Evolutionary conservation across 306 rosid species (phyloP), one percentile per base, ranked within the genome.

Genomic region (Trichosanthes truncata): DNA sequence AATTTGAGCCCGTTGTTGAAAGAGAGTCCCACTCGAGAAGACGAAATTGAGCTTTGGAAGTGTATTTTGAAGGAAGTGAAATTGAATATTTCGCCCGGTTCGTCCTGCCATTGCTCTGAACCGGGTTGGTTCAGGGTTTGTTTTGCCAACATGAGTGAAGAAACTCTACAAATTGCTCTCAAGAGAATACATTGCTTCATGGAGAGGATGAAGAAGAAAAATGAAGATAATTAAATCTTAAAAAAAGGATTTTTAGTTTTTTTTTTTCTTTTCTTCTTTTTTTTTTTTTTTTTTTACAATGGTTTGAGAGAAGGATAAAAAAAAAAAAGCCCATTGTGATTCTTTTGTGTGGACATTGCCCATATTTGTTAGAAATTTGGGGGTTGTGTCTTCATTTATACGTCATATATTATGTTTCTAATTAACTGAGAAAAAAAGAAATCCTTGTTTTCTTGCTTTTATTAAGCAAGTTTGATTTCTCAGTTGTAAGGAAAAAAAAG

Each of bases 51-150:
- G 57, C 74, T 95, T 21, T 95, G 97, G 98, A 73, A 89, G 41
- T 60, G 82, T 1, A 83, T 92, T 12, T 8, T 95, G 35, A 79
- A 84, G 65, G 84, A 91, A 75, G 89, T 87, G 26, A 95, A 87
- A 87, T 83, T 95, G 2, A 92, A 95, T 72, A 95, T 95, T 38
- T 92, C 97, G 18, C 98, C 98, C 1, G 98, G 97, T 0, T 92
- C 93, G 57, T 95, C 98, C 18, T 95, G 97, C 80, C 97, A 87
- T 65, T 92, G 96, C 79, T 87, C 90, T 45, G 96, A 95, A 83
- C 93, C 97, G 0, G 98, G 98, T 23, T 95, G 98, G 98, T 95
- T 95, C 80, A 86, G 98, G 81, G 98, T 95, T 31, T 95, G 98
- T 48, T 95, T 95, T 81, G 97, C 97, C 3, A 95, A 95, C 38